Evolutionary conservation across 441 rosid genomes (phyloP), one percentile per base, ranked within the genome.

Genomic region (Isatis lusitanica): DNA sequence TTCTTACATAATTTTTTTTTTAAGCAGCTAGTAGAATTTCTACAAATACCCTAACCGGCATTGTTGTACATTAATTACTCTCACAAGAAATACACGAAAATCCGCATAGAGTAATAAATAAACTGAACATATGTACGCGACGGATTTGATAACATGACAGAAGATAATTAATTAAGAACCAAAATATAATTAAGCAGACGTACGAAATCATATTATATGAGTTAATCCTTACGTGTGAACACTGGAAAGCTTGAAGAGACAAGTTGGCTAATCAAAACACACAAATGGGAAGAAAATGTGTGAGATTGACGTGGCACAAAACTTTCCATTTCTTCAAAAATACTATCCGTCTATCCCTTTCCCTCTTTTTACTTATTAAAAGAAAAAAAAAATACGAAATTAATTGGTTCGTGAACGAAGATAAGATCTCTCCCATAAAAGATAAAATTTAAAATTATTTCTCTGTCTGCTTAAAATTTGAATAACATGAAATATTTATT

Each of bases 291-390:
- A 9, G 51, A 74, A 61, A 68, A 40, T 63, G 75, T 68, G 74
- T 79, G 78, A 75, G 26, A 75, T 66, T 71, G 80, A 71, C 82
- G 71, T 55, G 66, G 76, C 73, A 47, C 21, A 79, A 65, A 65
- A 51, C 31, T 78, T 71, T 70, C 63, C 78, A 35, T 63, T 42
- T 18, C 57, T 71, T 21, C 48, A 28, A 30, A 48, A 40, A 15
- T 55, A 68, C 9, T 7, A 35, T 35, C 9, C 15, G 31, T 51
- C 58, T 15, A 24, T 39, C 21, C 4, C 16, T 51, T 16, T 11
- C 8, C 3, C 21, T 31, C 5, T 33, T 53, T 43, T 18, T 15
- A 51, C 50, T 15, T 1, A 12, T 48, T 1, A 26, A 26, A 26
- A 0, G 17, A 17, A 1, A 3, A 51, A 3, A 51, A 17, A n/a